Base-by-base conservation (phyloP, 805 yeast species). In the Cyberlindnera maritima region DNA sequence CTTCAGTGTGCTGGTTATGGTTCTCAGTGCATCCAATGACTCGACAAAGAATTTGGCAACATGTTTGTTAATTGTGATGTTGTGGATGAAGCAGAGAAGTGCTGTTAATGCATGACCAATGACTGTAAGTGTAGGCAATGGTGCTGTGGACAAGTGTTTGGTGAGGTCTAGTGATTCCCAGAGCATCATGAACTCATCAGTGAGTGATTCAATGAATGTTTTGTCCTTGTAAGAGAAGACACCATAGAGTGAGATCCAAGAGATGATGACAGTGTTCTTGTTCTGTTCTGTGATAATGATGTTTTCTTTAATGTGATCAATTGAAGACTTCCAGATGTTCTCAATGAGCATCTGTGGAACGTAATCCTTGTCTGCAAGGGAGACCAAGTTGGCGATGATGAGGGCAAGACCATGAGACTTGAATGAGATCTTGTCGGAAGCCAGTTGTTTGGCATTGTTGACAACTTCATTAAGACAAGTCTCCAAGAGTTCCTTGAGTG, bases 221-320 rank as follows among this genome's bases (percentile, higher is more conserved):
- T 74, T 73, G 32, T 84, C 85, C 0, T 65, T 58, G 56, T 79
- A 76, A 41, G 81, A 76, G 72, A 85, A 77, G 4, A 85, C 62
- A 2, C 92, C 92, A 49, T 74, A 69, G 19, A 86, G 57, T 20
- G 83, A 57, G 14, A 78, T 72, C 92, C 94, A 86, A 35, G 88
- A 65, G 36, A 76, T 61, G 40, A 76, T 41, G 33, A 69, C 59
- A 55, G 72, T 61, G 54, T 65, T 59, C 61, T 68, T 59, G 49
- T 70, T 44, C 36, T 64, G 36, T 10, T 63, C 54, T 0, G 66
- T 64, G 3, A 69, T 52, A 2, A 66, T 60, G 25, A 60, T 62
- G 26, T 67, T 61, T 39, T 67, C 74, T n/a, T 65, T 26, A 75
- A 65, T 13, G n/a, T 43, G 18, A 9, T 40, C 47, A 11, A 73